phyloP scores from a whole-genome alignment of 805 yeast species.

The Cyberlindnera misumaiensis region DNA sequence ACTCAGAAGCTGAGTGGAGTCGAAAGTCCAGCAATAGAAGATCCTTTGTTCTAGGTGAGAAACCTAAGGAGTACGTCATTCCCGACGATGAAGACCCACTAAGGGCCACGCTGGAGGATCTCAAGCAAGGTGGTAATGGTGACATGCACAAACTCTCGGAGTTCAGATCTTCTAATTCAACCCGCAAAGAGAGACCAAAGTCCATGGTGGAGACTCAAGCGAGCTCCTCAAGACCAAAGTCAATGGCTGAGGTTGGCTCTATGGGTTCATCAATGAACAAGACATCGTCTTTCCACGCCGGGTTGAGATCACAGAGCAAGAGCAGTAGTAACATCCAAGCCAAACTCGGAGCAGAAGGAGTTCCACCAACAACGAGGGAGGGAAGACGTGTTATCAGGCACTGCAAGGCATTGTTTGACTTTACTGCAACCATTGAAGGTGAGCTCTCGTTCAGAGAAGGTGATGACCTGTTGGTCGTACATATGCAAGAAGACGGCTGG shows the following conservation, averaged over 20 bases:
- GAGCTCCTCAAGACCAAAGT: conserved; percentile 22
- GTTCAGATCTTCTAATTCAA: conserved; percentile 16
- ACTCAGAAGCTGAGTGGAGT: conserved; percentile 16
- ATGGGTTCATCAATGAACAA: conserved; percentile 4
- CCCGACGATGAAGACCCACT: conserved; percentile 37
- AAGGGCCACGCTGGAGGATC: conserved; percentile 44
- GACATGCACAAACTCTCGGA: conserved; percentile 32
- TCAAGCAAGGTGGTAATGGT: conserved; percentile 36
- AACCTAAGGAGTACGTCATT: conserved; percentile 3
- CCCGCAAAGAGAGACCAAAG: conserved; percentile 2
- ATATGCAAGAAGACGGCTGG: conserved; percentile 67
- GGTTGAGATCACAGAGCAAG: conserved; percentile 19
- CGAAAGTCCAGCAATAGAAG: conserved; percentile 14
- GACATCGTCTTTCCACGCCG: conserved; percentile 23
- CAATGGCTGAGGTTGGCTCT: conserved; percentile 16
- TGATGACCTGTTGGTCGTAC: conserved; percentile 45
- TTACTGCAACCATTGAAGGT: conserved; percentile 52
- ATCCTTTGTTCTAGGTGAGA: conserved; percentile 19
- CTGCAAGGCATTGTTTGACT: conserved; percentile 49
- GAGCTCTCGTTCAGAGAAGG: conserved; percentile 55
- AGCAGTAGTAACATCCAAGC: conserved; percentile 21
- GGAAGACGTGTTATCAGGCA: conserved; percentile 49
- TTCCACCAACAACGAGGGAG: conserved; percentile 44
- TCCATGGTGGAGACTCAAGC: conserved; percentile 9
- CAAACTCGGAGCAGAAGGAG: conserved; percentile 23